Percentiles rank a stretch among this genome's conserved stretches.
Conservation (phyloP, 2,329 filamentous ascomycete species). For the Pseudomassariella vexata region DNA sequence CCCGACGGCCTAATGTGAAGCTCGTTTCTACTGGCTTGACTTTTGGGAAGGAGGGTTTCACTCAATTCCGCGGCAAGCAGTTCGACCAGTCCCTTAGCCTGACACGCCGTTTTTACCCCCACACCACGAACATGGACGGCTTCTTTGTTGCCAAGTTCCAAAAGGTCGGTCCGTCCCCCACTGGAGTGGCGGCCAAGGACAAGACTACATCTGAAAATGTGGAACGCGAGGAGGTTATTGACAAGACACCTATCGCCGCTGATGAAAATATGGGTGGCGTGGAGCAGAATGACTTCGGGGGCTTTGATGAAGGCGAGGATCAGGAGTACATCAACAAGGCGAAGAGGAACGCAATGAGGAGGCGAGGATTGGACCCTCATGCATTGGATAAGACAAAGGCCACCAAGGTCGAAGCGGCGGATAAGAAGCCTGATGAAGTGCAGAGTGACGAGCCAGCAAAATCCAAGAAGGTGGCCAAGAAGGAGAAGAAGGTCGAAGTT, state of each 20-base stretch:
- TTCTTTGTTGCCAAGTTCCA: slow-evolving; percentile 99
- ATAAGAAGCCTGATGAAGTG: slow-evolving; percentile 11
- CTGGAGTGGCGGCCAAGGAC: slow-evolving; percentile 18
- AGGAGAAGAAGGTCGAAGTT: slow-evolving; percentile 28
- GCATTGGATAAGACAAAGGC: slow-evolving; percentile 40
- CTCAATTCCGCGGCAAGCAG: slow-evolving; percentile 80
- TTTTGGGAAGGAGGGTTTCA: slow-evolving; percentile 92
- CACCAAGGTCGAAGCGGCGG: slow-evolving; percentile 14
- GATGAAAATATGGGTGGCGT: slow-evolving; percentile 38
- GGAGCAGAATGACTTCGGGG: slow-evolving; percentile 55
- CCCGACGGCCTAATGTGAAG: slow-evolving; percentile 86
- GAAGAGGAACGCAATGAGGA: slow-evolving; percentile 67
- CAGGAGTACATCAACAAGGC: slow-evolving; percentile 65
- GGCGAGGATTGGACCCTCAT: slow-evolving; percentile 68
- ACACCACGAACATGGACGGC: slow-evolving; percentile 91
- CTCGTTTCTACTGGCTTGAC: slow-evolving; percentile 86
- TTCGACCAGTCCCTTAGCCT: slow-evolving; percentile 83
- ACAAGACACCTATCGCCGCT: slow-evolving; percentile 62
- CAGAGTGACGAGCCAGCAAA: slow-evolving; percentile 18
- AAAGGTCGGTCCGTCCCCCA: slow-evolving; percentile 75
- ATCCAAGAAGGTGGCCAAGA: slow-evolving; percentile 7
- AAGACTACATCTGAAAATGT: slow-evolving; percentile 15
- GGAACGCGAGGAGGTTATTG: slow-evolving; percentile 44
- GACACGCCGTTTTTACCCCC: slow-evolving; percentile 82
- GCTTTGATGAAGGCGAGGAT: slow-evolving; percentile 71